Percentiles rank a stretch among this genome's conserved stretches.
phyloP scores from a whole-genome alignment of 2,329 filamentous ascomycete species.

The Aspergillus versicolor region DNA sequence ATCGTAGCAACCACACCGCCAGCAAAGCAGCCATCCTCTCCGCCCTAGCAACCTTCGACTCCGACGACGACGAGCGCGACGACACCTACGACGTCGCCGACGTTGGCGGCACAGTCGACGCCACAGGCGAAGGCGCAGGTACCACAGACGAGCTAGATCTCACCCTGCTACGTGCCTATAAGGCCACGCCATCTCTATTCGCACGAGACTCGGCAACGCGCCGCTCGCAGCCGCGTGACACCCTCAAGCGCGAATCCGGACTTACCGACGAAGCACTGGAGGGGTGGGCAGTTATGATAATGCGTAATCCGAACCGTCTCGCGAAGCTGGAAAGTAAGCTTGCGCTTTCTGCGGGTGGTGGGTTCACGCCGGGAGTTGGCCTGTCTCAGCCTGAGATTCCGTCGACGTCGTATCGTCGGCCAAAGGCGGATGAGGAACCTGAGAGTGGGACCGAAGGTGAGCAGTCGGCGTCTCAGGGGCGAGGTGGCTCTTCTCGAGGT shows the following conservation, averaged over 20 bases:
- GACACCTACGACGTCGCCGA: slow-evolving; percentile 94
- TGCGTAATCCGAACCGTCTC: slow-evolving; percentile 67
- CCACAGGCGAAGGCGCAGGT: slow-evolving; percentile 46
- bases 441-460: slow-evolving; percentile 42
- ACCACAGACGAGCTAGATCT: slow-evolving; percentile 61
- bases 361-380: slow-evolving; percentile 35
- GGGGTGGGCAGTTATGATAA: slow-evolving; percentile 88
- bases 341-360: slow-evolving; percentile 56
- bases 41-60: slow-evolving; percentile 84
- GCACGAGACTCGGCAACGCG: slow-evolving; percentile 69
- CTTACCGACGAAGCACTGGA: slow-evolving; percentile 95
- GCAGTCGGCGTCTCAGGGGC: slow-evolving; percentile 21
- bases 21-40: slow-evolving; percentile 85
- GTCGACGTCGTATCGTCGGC: slow-evolving; percentile 62
- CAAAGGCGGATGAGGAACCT: slow-evolving; percentile 46
- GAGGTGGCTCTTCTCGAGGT: slow-evolving; percentile 40
- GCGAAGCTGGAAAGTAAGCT: slow-evolving; percentile 70
- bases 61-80: slow-evolving; percentile 92
- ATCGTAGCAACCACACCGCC: slow-evolving; percentile 60
- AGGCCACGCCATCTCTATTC: slow-evolving; percentile 64
- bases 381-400: slow-evolving; percentile 62
- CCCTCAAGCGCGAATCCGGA: slow-evolving; percentile 71
- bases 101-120: slow-evolving; percentile 84
- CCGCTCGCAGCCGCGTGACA: slow-evolving; percentile 60
- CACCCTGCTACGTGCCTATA: slow-evolving; percentile 70